These are phyloP conservation scores for Claviceps humidiphila DNA, from an alignment of 2,329 filamentous ascomycete species.

Conservation along the genomic window DNA sequence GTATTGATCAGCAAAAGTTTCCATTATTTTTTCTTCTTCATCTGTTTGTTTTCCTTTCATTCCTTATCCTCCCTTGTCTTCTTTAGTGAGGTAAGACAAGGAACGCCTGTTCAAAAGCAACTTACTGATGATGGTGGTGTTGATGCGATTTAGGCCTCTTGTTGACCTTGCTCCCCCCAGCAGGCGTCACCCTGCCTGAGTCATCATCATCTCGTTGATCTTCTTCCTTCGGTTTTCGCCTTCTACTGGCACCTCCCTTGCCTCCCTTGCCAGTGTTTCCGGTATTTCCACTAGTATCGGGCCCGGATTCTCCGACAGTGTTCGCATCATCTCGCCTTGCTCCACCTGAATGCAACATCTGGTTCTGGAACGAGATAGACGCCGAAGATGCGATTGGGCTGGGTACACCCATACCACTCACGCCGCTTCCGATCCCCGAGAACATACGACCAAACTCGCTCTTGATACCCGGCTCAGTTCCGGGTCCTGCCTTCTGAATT, in stretches of 20 bases:
- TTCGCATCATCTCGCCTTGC: conserved; percentile 41
- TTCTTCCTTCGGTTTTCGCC: conserved; percentile 66
- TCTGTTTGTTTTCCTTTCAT: not conserved
- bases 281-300: conserved; percentile 25
- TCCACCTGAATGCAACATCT: conserved; percentile 13
- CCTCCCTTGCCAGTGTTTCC: conserved; percentile 29
- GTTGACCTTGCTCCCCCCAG: conserved; percentile 35
- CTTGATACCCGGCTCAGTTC: conserved; percentile 79
- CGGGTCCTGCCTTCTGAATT: conserved; percentile 62
- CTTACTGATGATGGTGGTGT: conserved; percentile 57
- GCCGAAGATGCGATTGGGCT: conserved; percentile 33
- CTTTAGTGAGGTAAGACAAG: not conserved
- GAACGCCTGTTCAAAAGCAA: conserved; percentile 9
- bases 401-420: conserved; percentile 35
- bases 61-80: not conserved
- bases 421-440: conserved; percentile 64
- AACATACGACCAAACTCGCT: conserved; percentile 93
- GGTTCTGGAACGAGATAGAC: conserved; percentile 29
- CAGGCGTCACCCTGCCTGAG: conserved; percentile 48
- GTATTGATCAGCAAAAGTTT: conserved; percentile 10
- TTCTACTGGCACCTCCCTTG: conserved; percentile 35
- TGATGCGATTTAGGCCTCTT: conserved; percentile 56
- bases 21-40: not conserved
- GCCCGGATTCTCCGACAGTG: conserved; percentile 27
- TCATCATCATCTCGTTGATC: conserved; percentile 55